Evolutionary conservation across 805 yeast species (phyloP), one percentile per base, ranked within the genome.

Genomic region (Pichia occidentalis): DNA sequence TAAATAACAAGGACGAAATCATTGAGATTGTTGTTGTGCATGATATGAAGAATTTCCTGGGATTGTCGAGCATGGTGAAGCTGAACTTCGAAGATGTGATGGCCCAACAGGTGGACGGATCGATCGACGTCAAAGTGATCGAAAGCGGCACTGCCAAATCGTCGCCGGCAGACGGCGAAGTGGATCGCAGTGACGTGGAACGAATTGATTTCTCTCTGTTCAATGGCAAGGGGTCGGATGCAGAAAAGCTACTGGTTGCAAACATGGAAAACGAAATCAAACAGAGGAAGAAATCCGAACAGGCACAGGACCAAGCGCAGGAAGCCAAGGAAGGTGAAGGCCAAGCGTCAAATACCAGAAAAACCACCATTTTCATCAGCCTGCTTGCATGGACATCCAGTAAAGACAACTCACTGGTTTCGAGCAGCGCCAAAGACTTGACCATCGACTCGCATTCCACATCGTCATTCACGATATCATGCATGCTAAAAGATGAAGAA

Each of bases 221-320:
- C 54, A 64, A 70, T 16, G 97, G 97, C 7, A 81, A 82, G 46
- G 52, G 77, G 1, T 72, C 77, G 30, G 95, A 86, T 57, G 97
- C 92, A 11, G 94, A 84, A 52, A 90, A 92, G 57, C 71, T 92
- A 42, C 82, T 94, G 28, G 70, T 75, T 51, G 97, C 97, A 4
- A 88, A 86, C 54, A 69, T 90, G 50, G 95, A 86, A 22, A 75
- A 77, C 37, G 76, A 79, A n/a, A 70, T 80, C 36, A 70, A 73
- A 65, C 62, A 61, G 55, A 37, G 61, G 46, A 46, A 61, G 50
- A 26, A 59, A 43, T 22, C 25, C 10, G 36, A 24, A 4, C 27
- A 44, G 4, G 20, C 21, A 7, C 9, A 17, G 14, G 29, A 30
- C 1, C 25, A 7, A 23, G 17, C 11, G 16, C 18, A 13, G n/a